Evolutionary conservation across 805 yeast genomes (phyloP).

Genomic region (Lipomyces japonicus): DNA sequence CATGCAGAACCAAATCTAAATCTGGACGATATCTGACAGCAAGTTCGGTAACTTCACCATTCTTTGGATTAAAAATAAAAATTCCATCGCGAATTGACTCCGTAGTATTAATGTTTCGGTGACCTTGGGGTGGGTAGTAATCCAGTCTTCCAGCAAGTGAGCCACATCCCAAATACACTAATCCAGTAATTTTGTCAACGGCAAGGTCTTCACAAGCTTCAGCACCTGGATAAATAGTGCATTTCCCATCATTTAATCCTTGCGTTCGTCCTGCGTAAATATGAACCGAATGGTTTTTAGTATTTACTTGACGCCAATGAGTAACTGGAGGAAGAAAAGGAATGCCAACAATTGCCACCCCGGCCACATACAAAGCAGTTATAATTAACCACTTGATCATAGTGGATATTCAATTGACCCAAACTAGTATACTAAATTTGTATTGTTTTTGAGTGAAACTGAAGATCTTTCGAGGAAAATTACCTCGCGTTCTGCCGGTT

Average conservation of each 20-base stretch:
- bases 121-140: conserved; percentile 17
- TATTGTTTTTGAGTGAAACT: too few relatives aligned
- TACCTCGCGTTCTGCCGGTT: too few relatives aligned
- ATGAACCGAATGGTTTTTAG: conserved; percentile 1
- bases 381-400: too few relatives aligned
- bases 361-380: too few relatives aligned
- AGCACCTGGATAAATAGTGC: conserved; percentile 4
- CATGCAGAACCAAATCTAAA: conserved; percentile 12
- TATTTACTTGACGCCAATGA: conserved; percentile 2
- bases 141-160: conserved; percentile 6
- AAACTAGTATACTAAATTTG: too few relatives aligned
- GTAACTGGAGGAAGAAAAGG: conserved; percentile 6
- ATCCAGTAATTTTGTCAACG: conserved; percentile 12
- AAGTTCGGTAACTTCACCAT: background rate
- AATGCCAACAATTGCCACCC: background rate
- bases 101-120: background rate
- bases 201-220: conserved; percentile 16
- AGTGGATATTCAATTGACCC: too few relatives aligned
- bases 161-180: conserved; percentile 16
- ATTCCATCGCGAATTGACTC: conserved; percentile 3
- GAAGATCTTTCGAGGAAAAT: too few relatives aligned
- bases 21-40: background rate
- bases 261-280: conserved; percentile 2
- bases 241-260: conserved; percentile 8
- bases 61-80: conserved; percentile 6